These are phyloP conservation scores for Hypoxylon fuscum DNA, from an alignment of 495 filamentous ascomycete species.

Conservation along the genomic window DNA sequence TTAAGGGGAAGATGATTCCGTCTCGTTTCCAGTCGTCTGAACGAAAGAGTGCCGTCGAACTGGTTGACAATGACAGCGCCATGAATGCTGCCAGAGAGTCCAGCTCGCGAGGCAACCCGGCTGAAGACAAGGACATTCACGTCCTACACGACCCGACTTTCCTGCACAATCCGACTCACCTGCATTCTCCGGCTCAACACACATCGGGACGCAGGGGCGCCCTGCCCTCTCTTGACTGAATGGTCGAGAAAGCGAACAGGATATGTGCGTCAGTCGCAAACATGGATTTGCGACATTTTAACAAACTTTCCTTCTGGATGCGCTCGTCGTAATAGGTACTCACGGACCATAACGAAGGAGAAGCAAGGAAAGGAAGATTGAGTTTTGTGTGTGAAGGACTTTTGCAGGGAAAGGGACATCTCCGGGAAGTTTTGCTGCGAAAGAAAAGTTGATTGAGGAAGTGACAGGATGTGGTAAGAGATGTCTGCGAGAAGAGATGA, in stretches of 20 bases:
- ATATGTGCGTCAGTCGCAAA: neutral
- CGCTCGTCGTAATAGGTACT: neutral
- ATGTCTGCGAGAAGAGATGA: slow-evolving; percentile 22
- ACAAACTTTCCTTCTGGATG: slow-evolving; percentile 10
- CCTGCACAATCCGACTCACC: neutral
- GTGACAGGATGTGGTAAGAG: slow-evolving; percentile 15
- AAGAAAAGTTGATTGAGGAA: neutral
- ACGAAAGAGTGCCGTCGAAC: slow-evolving; percentile 42
- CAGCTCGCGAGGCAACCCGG: slow-evolving; percentile 42
- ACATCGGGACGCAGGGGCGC: slow-evolving; percentile 15
- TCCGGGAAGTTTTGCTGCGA: neutral
- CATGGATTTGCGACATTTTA: slow-evolving; percentile 3
- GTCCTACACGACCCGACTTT: slow-evolving; percentile 9
- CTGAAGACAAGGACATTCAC: slow-evolving; percentile 36
- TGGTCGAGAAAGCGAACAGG: neutral
- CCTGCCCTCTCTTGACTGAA: slow-evolving; percentile 43
- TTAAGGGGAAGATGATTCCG: slow-evolving; percentile 26
- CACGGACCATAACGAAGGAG: slow-evolving; percentile 7
- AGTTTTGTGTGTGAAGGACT: no score
- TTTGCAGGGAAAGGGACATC: neutral
- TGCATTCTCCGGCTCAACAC: slow-evolving; percentile 4
- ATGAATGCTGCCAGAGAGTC: slow-evolving; percentile 39
- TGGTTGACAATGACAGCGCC: slow-evolving; percentile 44
- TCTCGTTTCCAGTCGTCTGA: slow-evolving; percentile 13
- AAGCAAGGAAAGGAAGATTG: neutral